A percentile compares a stretch with the other conserved stretches of the same genome.
These are phyloP conservation scores for Reutealis trisperma DNA, from an alignment of 345 rosid species.

Conservation along the genomic window DNA sequence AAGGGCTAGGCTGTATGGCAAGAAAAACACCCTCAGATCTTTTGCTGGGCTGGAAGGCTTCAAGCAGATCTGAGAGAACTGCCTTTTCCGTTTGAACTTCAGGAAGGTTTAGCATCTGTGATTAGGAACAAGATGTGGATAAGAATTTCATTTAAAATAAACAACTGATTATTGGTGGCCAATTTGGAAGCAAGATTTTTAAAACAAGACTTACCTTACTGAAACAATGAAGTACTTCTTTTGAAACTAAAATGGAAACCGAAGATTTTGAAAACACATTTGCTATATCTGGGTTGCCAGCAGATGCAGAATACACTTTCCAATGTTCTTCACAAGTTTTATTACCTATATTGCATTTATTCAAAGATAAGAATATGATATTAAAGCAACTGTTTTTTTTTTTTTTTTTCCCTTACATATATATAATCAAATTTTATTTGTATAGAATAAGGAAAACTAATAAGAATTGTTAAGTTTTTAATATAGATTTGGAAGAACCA, in stretches of 20 bases:
- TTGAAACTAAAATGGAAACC: slow-evolving; percentile 48
- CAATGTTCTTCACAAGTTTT: slow-evolving; percentile 65
- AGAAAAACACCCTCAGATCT: slow-evolving; percentile 37
- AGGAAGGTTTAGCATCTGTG: slow-evolving; percentile 58
- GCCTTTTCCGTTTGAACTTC: slow-evolving; percentile 48
- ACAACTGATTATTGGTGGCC: not conserved
- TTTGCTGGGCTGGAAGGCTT: slow-evolving; percentile 61
- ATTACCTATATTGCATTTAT: slow-evolving; percentile 46
- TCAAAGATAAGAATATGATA: slow-evolving; percentile 21
- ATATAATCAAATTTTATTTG: not conserved
- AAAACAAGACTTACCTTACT: slow-evolving; percentile 50
- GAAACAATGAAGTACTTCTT: slow-evolving; percentile 67
- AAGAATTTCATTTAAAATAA: not conserved
- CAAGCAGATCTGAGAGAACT: slow-evolving; percentile 56
- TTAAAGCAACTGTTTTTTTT: not conserved
- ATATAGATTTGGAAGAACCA: too few relatives aligned
- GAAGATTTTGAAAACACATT: slow-evolving; percentile 50
- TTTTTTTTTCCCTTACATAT: not conserved
- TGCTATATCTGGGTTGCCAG: slow-evolving; percentile 57
- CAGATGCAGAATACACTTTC: slow-evolving; percentile 51
- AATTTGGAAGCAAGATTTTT: not conserved
- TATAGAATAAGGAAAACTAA: not conserved
- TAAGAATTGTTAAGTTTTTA: too few relatives aligned
- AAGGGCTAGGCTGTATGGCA: slow-evolving; percentile 46
- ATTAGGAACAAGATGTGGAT: not conserved